Conservation (phyloP, 2,329 filamentous ascomycete genomes). For the Acephala macrosclerotiorum region DNA sequence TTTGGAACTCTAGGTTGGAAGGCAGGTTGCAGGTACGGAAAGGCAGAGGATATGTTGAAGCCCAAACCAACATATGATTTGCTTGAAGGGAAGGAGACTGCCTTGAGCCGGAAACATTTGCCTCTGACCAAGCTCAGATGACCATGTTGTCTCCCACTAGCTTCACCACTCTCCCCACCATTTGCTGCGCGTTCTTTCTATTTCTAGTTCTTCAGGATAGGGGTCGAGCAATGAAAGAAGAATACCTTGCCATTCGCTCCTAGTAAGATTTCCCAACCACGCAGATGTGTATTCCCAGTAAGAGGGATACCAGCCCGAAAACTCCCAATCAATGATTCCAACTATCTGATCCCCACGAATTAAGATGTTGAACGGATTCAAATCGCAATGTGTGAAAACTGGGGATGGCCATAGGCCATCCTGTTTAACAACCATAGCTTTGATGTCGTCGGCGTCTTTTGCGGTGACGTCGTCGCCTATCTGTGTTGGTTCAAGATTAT, state of each 20-base stretch:
- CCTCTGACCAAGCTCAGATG: neutral
- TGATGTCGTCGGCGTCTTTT: slow-evolving; percentile 18
- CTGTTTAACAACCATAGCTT: slow-evolving; percentile 17
- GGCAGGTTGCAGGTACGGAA: slow-evolving; percentile 17
- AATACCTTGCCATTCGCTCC: slow-evolving; percentile 18
- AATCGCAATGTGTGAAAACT: slow-evolving; percentile 26
- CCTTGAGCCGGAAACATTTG: slow-evolving; percentile 1
- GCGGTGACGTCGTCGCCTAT: slow-evolving; percentile 19
- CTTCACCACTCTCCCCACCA: slow-evolving; percentile 20
- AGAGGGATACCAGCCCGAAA: slow-evolving; percentile 29
- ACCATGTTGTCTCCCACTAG: neutral
- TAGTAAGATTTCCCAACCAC: slow-evolving; percentile 25
- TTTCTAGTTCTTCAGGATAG: slow-evolving; percentile 20
- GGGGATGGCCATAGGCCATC: slow-evolving; percentile 17
- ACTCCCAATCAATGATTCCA: slow-evolving; percentile 30
- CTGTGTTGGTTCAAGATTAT: neutral
- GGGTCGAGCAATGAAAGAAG: slow-evolving; percentile 21
- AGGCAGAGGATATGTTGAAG: slow-evolving; percentile 12
- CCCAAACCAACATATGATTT: slow-evolving; percentile 21
- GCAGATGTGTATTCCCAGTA: slow-evolving; percentile 31
- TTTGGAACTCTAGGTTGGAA: no score
- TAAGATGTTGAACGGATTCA: slow-evolving; percentile 23
- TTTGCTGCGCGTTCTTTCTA: slow-evolving; percentile 18
- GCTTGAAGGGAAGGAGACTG: slow-evolving; percentile 14
- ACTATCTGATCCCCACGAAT: slow-evolving; percentile 22